Conservation (phyloP, 1,284 basidiomycete genomes). For the Kalmanozyma brasiliensis region DNA sequence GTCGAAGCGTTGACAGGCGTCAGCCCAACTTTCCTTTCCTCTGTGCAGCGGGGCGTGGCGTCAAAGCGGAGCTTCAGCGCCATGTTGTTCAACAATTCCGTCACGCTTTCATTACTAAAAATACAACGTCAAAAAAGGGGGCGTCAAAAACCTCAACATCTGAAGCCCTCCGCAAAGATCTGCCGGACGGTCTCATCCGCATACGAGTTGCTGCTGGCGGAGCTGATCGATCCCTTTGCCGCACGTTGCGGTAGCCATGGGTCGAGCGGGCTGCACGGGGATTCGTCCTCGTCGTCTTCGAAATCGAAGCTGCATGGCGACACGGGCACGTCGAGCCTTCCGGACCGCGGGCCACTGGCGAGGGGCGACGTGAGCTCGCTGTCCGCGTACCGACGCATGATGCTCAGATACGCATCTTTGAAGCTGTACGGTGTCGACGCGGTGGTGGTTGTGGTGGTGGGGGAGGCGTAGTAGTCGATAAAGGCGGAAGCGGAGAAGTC, state of each 20-base stretch:
- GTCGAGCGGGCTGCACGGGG: slow-evolving; percentile 27
- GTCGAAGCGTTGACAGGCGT: too few species aligned
- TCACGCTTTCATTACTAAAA: too few species aligned
- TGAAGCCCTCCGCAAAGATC: slow-evolving; percentile 31
- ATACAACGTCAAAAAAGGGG: too few species aligned
- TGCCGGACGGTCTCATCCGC: slow-evolving; percentile 20
- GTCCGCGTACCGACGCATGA: slow-evolving; percentile 18
- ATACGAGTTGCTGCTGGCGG: not conserved
- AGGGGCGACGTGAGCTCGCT: not conserved
- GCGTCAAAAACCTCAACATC: slow-evolving; percentile 2
- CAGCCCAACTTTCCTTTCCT: too few species aligned
- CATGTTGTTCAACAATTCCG: too few species aligned
- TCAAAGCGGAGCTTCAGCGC: too few species aligned
- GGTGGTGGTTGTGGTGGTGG: not conserved
- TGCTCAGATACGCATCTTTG: slow-evolving; percentile 29
- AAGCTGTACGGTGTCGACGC: slow-evolving; percentile 11
- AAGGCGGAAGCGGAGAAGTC: slow-evolving; percentile 16
- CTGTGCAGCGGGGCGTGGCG: too few species aligned
- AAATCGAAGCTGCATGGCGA: slow-evolving; percentile 33
- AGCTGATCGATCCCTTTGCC: not conserved
- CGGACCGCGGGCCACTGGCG: too few species aligned
- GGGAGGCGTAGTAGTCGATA: slow-evolving; percentile 24
- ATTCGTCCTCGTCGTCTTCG: not conserved
- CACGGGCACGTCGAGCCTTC: slow-evolving; percentile 26
- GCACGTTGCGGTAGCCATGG: slow-evolving; percentile 19